phyloP scores from a whole-genome alignment of 1,284 basidiomycete genomes.

The Naganishia sp. region DNA sequence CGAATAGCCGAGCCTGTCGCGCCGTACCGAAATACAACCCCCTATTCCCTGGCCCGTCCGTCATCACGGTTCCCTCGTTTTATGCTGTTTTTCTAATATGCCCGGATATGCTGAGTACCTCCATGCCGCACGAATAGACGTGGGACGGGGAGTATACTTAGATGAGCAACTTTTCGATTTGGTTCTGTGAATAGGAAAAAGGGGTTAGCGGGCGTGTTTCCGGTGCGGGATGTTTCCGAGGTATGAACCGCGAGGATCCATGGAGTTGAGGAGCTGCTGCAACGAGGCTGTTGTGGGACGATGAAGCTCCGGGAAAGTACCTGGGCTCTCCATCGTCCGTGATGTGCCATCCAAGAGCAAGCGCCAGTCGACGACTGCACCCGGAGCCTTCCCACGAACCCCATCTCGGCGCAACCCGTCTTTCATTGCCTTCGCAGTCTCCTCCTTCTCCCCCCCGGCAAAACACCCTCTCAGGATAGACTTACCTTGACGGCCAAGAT shows the following conservation, averaged over 20 bases:
- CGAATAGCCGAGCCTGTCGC: no score
- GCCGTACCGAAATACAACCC: no score
- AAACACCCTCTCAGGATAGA: constrained; percentile 1
- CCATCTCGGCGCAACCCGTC: background rate
- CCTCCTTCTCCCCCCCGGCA: background rate
- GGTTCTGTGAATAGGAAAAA: constrained; percentile 81
- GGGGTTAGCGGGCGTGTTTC: constrained; percentile 27
- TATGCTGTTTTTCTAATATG: no score
- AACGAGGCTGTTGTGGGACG: no score
- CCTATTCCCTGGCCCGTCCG: no score
- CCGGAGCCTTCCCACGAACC: background rate
- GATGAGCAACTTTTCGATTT: constrained; percentile 76
- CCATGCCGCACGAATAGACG: background rate
- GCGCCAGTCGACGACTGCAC: background rate
- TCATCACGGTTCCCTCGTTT: no score
- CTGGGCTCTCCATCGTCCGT: no score
- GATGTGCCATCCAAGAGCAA: no score
- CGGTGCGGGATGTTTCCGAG: no score
- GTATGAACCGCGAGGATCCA: background rate
- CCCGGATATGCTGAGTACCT: no score
- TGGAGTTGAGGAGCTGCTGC: no score
- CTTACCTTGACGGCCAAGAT: constrained; percentile 78
- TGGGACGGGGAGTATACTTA: constrained; percentile 41
- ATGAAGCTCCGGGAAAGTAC: no score
- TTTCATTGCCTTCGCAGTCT: constrained; percentile 1